Conservation (phyloP, 2,329 filamentous ascomycete species). For the Botryotinia globosa region DNA sequence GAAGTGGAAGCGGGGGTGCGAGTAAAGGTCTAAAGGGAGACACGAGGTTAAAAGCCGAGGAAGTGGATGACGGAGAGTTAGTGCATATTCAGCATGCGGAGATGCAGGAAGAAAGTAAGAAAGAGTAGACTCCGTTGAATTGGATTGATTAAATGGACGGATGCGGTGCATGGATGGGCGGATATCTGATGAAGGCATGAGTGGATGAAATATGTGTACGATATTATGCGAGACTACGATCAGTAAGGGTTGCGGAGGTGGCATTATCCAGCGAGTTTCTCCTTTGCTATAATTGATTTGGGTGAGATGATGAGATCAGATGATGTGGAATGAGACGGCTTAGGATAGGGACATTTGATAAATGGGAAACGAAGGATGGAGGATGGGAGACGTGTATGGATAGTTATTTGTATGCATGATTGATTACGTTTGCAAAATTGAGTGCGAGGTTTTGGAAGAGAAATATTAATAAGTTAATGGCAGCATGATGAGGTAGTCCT, state of each 20-base stretch:
- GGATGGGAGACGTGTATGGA: constrained; percentile 1
- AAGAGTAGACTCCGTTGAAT: background rate
- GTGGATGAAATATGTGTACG: constrained; percentile 3
- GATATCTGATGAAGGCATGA: background rate
- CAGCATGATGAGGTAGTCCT: background rate
- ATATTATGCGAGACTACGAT: constrained; percentile 5
- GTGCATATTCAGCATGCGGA: constrained; percentile 34
- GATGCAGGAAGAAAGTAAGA: constrained; percentile 27
- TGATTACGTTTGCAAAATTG: background rate
- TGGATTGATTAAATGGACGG: background rate
- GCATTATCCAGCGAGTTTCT: background rate
- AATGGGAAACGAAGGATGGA: background rate
- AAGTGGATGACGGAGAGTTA: constrained; percentile 27
- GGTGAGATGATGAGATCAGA: background rate
- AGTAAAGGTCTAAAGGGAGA: background rate
- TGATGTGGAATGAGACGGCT: background rate
- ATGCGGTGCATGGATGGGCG: background rate
- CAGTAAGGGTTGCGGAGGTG: background rate
- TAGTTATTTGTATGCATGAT: constrained; percentile 3
- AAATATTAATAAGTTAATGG: background rate
- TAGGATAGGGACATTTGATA: background rate
- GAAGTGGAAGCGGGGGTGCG: background rate
- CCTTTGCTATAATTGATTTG: background rate
- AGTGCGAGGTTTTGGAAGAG: background rate
- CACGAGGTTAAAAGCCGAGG: background rate